Conservation (phyloP, 257 asterid genomes). For the Scutellaria baicalensis region DNA sequence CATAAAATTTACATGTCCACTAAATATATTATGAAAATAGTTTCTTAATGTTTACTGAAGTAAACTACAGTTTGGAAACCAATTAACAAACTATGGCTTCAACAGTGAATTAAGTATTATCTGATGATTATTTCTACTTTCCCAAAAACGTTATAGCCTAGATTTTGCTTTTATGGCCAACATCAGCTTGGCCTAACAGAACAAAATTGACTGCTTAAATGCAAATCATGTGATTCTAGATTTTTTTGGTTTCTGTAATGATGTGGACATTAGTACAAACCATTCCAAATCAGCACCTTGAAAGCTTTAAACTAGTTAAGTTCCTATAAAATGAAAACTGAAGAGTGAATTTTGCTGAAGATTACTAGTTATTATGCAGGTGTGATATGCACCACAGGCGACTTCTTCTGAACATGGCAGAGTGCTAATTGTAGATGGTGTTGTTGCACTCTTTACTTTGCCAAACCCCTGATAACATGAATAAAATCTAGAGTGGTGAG, state of each 20-base stretch:
- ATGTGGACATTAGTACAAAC: neutral
- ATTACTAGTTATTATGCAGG: constrained; percentile 79
- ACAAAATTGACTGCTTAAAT: neutral
- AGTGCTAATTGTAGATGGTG: constrained; percentile 46
- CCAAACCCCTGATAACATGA: constrained; percentile 52
- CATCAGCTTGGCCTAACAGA: neutral
- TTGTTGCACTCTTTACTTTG: constrained; percentile 46
- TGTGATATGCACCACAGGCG: constrained; percentile 97
- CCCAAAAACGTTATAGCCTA: neutral
- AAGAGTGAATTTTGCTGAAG: constrained; percentile 1
- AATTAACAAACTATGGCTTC: neutral
- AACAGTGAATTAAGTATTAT: neutral
- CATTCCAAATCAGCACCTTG: neutral
- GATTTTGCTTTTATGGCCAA: neutral
- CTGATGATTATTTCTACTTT: neutral
- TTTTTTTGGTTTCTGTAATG: neutral
- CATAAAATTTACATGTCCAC: neutral
- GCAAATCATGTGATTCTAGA: neutral
- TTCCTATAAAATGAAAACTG: constrained; percentile 1
- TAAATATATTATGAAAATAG: neutral
- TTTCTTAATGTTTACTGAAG: neutral
- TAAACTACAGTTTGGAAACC: too few relatives aligned
- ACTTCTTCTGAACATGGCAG: constrained; percentile 64
- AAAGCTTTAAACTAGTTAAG: neutral
- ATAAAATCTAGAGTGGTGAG: constrained; percentile 9